Base-by-base conservation (phyloP, 2,329 filamentous ascomycete genomes). In the Atkinsonella hypoxylon region DNA sequence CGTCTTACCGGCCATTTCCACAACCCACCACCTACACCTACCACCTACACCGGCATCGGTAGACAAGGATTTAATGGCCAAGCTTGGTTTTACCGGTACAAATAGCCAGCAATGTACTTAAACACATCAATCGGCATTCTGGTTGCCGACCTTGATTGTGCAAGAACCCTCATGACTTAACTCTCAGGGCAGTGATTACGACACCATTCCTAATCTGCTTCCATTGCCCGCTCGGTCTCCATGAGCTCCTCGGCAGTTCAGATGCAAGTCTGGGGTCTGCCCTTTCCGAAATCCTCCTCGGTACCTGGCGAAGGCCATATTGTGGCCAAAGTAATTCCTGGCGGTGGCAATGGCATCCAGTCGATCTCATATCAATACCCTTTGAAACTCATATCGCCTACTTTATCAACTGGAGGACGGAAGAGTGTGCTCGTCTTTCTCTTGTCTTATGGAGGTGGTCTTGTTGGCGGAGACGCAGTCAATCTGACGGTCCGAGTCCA, bases 381-480 rank as follows among this genome's bases (percentile, higher is more conserved):
- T 1, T 76, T 98, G 45, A 98, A 98, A 67, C 78, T 98, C 51
- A 87, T 98, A 54, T 85, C 89, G 0, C 89, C 91, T 13, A 54
- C 47, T 1, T 77, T 83, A 13, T 79, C 85, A 11, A 73, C 82
- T 6, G 74, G 77, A 45, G 72, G 78, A 40, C 76, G 82, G 51
- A 75, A 77, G 56, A 87, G 87, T 51, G 77, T 89, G 9, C 79
- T 93, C 32, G 82, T 95, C 40, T 97, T 95, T 63, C 76, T 97
- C 38, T 77, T 98, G 46, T 95, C 90, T 0, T 98, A 97, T 64
- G 93, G 93, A 47, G 93, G 93, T 42, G 93, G 93, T 2, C 79
- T 98, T 13, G 87, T 98, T 1, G 87, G 85, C 12, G 89, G 90
- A 41, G 93, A 98, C 66, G 74, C 79, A 56, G 84, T 97, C 64